Conservation (phyloP, 2,329 filamentous ascomycete species). For the Trichophaea hybrida region DNA sequence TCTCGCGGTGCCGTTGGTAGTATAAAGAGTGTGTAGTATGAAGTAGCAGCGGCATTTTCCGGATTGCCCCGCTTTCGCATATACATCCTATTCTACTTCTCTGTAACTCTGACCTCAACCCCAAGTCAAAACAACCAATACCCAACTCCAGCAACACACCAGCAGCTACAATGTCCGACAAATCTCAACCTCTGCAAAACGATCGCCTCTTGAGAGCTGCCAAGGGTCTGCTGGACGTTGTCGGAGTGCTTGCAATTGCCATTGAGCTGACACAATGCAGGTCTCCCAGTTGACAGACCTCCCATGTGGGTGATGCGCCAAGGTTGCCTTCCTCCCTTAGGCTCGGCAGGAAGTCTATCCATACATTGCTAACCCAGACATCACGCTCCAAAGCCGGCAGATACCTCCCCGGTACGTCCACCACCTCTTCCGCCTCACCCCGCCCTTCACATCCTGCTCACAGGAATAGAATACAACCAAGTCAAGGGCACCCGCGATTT, state of each 20-base stretch:
- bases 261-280: constrained; percentile 35
- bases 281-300: constrained; percentile 78
- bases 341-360: neutral
- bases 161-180: constrained; percentile 31
- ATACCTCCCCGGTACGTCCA: constrained; percentile 49
- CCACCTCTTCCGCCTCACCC: neutral
- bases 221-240: constrained; percentile 45
- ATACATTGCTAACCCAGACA: neutral
- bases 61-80: neutral
- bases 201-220: constrained; percentile 83
- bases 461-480: constrained; percentile 64
- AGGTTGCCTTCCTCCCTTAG: constrained; percentile 39
- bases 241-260: neutral
- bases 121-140: neutral
- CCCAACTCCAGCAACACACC: neutral
- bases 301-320: constrained; percentile 99
- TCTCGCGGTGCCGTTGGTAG: no score
- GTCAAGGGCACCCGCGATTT: constrained; percentile 85
- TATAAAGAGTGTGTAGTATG: neutral
- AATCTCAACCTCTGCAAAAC: constrained; percentile 73
- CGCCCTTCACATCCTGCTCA: neutral
- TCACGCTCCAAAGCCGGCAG: constrained; percentile 54
- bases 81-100: neutral
- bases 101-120: neutral
- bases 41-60: neutral